Percentiles rank a stretch among this genome's conserved stretches.
phyloP scores from a whole-genome alignment of 2,329 filamentous ascomycete genomes.

The Cytospora schulzeri region DNA sequence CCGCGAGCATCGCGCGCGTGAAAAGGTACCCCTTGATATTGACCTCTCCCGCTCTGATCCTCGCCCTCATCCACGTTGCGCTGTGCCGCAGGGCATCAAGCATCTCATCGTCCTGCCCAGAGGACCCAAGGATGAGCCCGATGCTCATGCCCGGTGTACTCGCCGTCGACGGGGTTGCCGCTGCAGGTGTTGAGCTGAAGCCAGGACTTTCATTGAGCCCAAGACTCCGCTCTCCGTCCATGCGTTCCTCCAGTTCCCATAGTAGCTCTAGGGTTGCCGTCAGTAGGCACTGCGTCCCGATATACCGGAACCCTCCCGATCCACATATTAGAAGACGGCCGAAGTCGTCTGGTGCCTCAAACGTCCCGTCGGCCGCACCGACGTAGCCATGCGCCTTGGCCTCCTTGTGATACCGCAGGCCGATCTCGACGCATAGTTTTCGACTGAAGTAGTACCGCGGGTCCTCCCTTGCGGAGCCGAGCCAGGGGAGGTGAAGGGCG shows the following conservation, averaged over 20 bases:
- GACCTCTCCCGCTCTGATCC: conserved; percentile 53
- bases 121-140: conserved; percentile 28
- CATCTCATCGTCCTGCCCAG: conserved; percentile 44
- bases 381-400: conserved; percentile 38
- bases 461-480: conserved; percentile 47
- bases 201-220: neutral
- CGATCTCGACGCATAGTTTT: conserved; percentile 43
- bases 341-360: conserved; percentile 38
- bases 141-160: conserved; percentile 10
- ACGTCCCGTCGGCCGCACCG: conserved; percentile 41
- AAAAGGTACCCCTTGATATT: conserved; percentile 57
- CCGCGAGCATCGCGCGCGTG: conserved; percentile 39
- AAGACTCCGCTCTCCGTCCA: conserved; percentile 34
- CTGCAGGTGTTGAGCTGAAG: neutral
- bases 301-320: conserved; percentile 45
- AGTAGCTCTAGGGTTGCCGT: conserved; percentile 51
- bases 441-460: conserved; percentile 53
- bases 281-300: conserved; percentile 44
- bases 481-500: conserved; percentile 56
- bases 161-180: neutral
- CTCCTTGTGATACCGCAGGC: conserved; percentile 36
- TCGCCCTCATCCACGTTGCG: conserved; percentile 42
- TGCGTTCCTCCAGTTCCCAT: conserved; percentile 47
- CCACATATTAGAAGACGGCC: conserved; percentile 43
- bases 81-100: conserved; percentile 45